phyloP scores from a whole-genome alignment of 1,284 basidiomycete species.

The Tremellales sp. region DNA sequence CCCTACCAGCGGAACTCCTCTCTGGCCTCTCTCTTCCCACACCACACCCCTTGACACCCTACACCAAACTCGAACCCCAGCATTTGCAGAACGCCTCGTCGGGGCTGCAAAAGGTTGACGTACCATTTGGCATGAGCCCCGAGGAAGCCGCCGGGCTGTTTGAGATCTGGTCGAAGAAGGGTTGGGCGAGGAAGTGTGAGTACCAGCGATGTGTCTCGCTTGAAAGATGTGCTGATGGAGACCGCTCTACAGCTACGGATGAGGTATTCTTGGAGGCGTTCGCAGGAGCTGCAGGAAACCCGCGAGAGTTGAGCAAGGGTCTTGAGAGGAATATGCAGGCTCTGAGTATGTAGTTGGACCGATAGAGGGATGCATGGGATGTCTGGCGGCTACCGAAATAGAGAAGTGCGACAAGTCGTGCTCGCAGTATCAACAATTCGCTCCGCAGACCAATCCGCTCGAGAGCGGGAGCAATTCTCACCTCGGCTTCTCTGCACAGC shows the following conservation, averaged over 20 bases:
- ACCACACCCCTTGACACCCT: constrained; percentile 29
- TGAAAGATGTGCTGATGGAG: background rate
- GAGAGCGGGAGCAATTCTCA: too few species aligned
- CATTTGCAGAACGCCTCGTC: constrained; percentile 36
- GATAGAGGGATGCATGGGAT: too few species aligned
- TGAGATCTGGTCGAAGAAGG: constrained; percentile 41
- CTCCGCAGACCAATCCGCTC: too few species aligned
- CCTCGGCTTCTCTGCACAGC: too few species aligned
- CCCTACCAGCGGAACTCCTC: constrained; percentile 23
- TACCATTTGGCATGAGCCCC: constrained; percentile 38
- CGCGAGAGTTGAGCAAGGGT: constrained; percentile 18
- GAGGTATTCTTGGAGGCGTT: constrained; percentile 44
- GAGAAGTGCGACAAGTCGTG: too few species aligned
- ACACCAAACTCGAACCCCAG: constrained; percentile 34
- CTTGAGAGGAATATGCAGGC: constrained; percentile 3
- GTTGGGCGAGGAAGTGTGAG: constrained; percentile 35
- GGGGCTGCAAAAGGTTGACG: constrained; percentile 34
- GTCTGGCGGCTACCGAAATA: too few species aligned
- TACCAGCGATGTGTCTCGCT: constrained; percentile 5
- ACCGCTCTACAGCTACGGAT: constrained; percentile 28
- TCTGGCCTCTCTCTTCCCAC: constrained; percentile 26
- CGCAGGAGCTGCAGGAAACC: constrained; percentile 40
- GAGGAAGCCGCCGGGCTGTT: constrained; percentile 48
- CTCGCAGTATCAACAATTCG: too few species aligned
- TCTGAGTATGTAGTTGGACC: background rate